Conservation (phyloP, 768 basidiomycete species). For the Hygrophoropsis aurantiaca region DNA sequence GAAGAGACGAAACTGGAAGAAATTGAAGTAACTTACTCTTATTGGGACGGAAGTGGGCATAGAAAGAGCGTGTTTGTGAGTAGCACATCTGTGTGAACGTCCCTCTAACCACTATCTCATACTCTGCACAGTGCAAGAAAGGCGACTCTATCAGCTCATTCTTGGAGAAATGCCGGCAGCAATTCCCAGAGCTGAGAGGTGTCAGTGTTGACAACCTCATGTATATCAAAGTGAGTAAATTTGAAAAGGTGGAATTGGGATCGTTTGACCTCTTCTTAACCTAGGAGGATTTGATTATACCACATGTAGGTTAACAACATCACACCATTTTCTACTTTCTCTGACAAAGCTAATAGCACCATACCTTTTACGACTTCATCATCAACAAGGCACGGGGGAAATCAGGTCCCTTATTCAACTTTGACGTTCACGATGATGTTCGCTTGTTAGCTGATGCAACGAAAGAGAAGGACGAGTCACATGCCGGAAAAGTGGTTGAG, state of each 20-base stretch:
- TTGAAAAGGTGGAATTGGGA: background rate
- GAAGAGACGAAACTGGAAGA: constrained; percentile 67
- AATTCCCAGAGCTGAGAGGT: constrained; percentile 89
- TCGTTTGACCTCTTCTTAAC: constrained; percentile 8
- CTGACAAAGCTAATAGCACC: constrained; percentile 57
- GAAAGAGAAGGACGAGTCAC: constrained; percentile 96
- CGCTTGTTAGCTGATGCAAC: constrained; percentile 92
- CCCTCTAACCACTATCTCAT: background rate
- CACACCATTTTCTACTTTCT: constrained; percentile 3
- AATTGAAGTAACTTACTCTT: constrained; percentile 94
- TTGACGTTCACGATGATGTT: constrained; percentile 99
- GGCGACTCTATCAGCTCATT: constrained; percentile 87
- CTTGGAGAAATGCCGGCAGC: constrained; percentile 88
- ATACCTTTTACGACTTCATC: constrained; percentile 98
- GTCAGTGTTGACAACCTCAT: constrained; percentile 95
- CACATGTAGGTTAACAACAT: constrained; percentile 61
- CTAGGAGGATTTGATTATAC: constrained; percentile 96
- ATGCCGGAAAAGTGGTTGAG: constrained; percentile 98
- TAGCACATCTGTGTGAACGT: constrained; percentile 10
- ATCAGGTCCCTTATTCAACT: constrained; percentile 96
- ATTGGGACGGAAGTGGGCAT: constrained; percentile 98
- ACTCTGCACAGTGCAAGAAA: constrained; percentile 81
- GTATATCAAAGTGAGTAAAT: constrained; percentile 83
- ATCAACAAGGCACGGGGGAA: constrained; percentile 98
- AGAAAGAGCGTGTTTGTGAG: constrained; percentile 86